Base-by-base conservation (phyloP, 225 moss, liverwort and hornwort species). In the Climacium dendroides region DNA sequence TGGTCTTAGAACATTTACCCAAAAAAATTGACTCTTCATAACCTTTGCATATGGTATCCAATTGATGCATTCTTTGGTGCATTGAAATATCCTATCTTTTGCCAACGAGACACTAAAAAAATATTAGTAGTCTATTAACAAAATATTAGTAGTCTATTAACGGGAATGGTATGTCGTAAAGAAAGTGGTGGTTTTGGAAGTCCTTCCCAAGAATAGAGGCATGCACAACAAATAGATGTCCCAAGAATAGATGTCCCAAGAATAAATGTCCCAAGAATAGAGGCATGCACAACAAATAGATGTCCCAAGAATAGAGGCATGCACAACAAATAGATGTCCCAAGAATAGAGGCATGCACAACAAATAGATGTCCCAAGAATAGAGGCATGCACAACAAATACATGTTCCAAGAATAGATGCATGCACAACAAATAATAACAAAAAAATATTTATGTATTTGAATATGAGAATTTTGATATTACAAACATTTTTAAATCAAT, bases 131-230 rank as follows among this genome's bases (percentile, higher is more conserved):
- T 53, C 15, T 35, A 23, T 9, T 23, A n/a, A 54, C n/a, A 53
- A 4, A 35, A n/a, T n/a, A 14, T 34, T 0, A 0, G 0, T 15
- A 15, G n/a, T n/a, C n/a, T n/a, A n/a, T n/a, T 23, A 14, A 45
- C 6, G 45, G 48, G 13, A 14, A 50, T 0, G 0, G 0, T 23
- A 9, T 24, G 23, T 0, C 9, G 0, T 34, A 48, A 12, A 47
- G 19, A 25, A 50, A 20, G 32, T 7, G 6, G 16, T 2, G 12
- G 7, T 11, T 52, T 14, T 1, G 2, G 1, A 0, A 52, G n/a
- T 15, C 2, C 53, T 1, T 34, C 5, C 8, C 1, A 5, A 74
- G 3, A 52, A 22, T 52, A 75, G 72, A 16, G 29, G 4, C 32
- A 74, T n/a, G n/a, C 45, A 45, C 45, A 45, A 45, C 45, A 45